These are phyloP conservation scores for Trifolium dubium DNA, from an alignment of 306 rosid genomes.

Conservation along the genomic window DNA sequence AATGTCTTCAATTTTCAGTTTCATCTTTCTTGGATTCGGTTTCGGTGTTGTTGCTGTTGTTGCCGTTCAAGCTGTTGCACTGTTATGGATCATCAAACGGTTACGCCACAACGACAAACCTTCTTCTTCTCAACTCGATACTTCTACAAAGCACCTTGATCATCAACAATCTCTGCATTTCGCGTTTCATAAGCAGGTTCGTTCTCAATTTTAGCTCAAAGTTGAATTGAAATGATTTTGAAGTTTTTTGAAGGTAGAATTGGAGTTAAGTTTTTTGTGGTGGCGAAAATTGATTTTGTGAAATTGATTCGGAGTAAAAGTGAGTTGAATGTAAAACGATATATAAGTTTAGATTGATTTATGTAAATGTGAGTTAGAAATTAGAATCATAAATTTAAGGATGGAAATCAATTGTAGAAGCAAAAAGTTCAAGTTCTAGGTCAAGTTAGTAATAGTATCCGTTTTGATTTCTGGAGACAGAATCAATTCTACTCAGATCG, in stretches of 20 bases:
- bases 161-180: conserved; percentile 66
- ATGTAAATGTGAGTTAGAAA: not conserved
- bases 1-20: conserved; percentile 32
- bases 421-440: not conserved
- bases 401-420: not conserved
- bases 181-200: conserved; percentile 65
- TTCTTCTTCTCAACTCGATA: not conserved
- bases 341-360: not conserved
- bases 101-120: conserved; percentile 48
- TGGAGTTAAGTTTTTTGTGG: not conserved
- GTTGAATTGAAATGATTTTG: not conserved
- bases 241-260: not conserved
- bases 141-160: conserved; percentile 43
- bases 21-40: conserved; percentile 61
- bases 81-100: conserved; percentile 55
- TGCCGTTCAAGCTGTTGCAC: conserved; percentile 58
- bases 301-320: not conserved
- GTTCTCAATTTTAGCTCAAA: not conserved
- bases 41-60: conserved; percentile 66
- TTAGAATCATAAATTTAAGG: not conserved
- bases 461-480: not conserved
- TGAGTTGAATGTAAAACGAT: not conserved
- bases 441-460: not conserved
- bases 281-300: not conserved
- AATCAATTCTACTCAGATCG: no score